Evolutionary conservation across 2,329 filamentous ascomycete species (phyloP).

Genomic region (Penicillium sp.): DNA sequence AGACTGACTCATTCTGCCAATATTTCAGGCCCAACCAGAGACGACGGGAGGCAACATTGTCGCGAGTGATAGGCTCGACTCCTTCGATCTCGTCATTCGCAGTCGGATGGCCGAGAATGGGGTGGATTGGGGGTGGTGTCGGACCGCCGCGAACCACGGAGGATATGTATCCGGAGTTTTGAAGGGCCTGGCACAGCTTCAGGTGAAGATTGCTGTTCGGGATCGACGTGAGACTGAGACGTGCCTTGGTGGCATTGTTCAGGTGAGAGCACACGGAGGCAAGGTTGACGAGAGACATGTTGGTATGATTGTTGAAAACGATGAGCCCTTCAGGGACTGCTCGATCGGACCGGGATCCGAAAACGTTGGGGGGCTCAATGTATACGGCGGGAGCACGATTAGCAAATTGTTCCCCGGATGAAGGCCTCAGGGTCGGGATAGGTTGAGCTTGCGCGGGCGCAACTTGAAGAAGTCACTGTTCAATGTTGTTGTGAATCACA

Average conservation of each 20-base stretch:
- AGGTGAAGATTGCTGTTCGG: slow-evolving; percentile 77
- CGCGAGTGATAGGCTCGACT: slow-evolving; percentile 54
- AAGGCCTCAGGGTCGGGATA: not conserved
- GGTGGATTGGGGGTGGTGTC: slow-evolving; percentile 48
- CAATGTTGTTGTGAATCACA: not conserved
- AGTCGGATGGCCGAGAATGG: slow-evolving; percentile 48
- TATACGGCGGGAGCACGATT: slow-evolving; percentile 1
- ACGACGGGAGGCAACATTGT: slow-evolving; percentile 67
- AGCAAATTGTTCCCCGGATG: not conserved
- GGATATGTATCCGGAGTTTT: slow-evolving; percentile 75
- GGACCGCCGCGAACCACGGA: slow-evolving; percentile 69
- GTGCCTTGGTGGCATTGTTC: slow-evolving; percentile 80
- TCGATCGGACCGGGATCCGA: not conserved
- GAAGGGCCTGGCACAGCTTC: slow-evolving; percentile 65
- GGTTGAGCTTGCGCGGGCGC: not conserved
- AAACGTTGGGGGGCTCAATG: not conserved
- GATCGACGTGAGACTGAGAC: slow-evolving; percentile 76
- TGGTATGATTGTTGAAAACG: slow-evolving; percentile 15
- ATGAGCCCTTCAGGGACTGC: slow-evolving; percentile 18
- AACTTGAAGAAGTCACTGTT: not conserved
- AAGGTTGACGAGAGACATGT: slow-evolving; percentile 69
- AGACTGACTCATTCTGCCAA: slow-evolving; percentile 73
- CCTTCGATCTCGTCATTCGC: slow-evolving; percentile 33
- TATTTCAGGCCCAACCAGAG: slow-evolving; percentile 91
- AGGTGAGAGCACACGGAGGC: slow-evolving; percentile 82